Evolutionary conservation across 305 asterid species (phyloP).

Genomic region (Ajuga reptans): DNA sequence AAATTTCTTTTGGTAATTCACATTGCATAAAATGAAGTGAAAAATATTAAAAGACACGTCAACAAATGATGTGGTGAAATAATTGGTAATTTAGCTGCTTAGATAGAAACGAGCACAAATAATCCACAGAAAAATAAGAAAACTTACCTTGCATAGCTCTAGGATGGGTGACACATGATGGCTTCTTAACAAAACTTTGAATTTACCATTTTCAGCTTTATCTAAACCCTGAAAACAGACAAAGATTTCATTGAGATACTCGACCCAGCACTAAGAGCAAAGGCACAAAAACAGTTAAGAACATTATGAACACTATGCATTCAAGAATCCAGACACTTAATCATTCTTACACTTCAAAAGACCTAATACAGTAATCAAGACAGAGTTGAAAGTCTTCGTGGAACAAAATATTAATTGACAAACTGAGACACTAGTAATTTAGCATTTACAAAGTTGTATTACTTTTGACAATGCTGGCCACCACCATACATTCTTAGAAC

Average conservation of each 20-base stretch:
- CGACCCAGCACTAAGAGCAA: slow-evolving; percentile 1
- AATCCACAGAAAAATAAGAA: background rate
- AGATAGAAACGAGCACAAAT: background rate
- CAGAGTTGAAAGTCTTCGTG: slow-evolving; percentile 1
- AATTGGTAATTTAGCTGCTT: slow-evolving; percentile 10
- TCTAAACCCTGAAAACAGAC: slow-evolving; percentile 58
- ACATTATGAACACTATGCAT: background rate
- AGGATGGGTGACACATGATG: slow-evolving; percentile 79
- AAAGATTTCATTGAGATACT: slow-evolving; percentile 7
- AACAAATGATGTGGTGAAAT: slow-evolving; percentile 6
- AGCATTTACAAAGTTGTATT: background rate
- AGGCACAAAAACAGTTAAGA: background rate
- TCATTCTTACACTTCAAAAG: slow-evolving; percentile 18
- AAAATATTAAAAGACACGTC: background rate
- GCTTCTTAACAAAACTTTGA: slow-evolving; percentile 63
- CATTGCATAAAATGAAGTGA: background rate
- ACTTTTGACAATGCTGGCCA: background rate
- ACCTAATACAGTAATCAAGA: background rate
- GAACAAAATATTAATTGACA: background rate
- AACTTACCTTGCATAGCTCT: slow-evolving; percentile 76
- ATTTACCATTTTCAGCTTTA: slow-evolving; percentile 59
- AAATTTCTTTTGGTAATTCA: background rate
- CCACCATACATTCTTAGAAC: background rate
- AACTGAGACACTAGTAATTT: background rate
- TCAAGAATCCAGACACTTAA: background rate